Evolutionary conservation across 306 rosid species (phyloP).

Genomic region (Vigna hirtella): DNA sequence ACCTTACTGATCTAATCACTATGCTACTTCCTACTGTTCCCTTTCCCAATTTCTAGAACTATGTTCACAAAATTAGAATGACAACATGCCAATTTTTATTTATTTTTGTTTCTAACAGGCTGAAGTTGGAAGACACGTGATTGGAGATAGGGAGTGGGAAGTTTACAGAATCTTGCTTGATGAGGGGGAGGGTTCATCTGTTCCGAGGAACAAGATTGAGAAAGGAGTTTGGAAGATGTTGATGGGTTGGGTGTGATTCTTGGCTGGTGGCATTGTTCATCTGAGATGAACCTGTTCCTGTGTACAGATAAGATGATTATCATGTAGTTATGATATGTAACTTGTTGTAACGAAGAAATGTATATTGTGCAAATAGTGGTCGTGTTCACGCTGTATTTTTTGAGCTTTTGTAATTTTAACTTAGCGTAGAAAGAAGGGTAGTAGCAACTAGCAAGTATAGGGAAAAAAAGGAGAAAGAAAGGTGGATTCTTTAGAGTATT

Average conservation of each 20-base stretch:
- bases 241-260: slow-evolving; percentile 91
- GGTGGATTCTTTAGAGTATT: slow-evolving; percentile 8
- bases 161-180: slow-evolving; percentile 90
- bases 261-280: slow-evolving; percentile 35
- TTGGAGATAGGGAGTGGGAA: slow-evolving; percentile 89
- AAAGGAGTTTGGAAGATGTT: slow-evolving; percentile 84
- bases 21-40: slow-evolving; percentile 21
- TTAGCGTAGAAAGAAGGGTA: slow-evolving; percentile 42
- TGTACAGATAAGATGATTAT: slow-evolving; percentile 49
- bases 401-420: slow-evolving; percentile 37
- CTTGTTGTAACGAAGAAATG: slow-evolving; percentile 40
- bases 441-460: slow-evolving; percentile 24
- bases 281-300: slow-evolving; percentile 6
- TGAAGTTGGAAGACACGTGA: slow-evolving; percentile 78
- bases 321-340: slow-evolving; percentile 3
- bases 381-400: slow-evolving; percentile 30
- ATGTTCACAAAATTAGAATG: not conserved
- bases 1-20: slow-evolving; percentile 47
- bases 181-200: slow-evolving; percentile 67
- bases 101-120: slow-evolving; percentile 64
- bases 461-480: not conserved
- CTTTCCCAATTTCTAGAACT: slow-evolving; percentile 8
- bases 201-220: slow-evolving; percentile 70
- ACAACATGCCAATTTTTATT: not conserved
- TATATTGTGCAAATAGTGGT: slow-evolving; percentile 18